Percentiles rank a stretch among this genome's conserved stretches.
Evolutionary conservation across 148 eudicot genomes (phyloP).

Genomic region (Silene uniflora): DNA sequence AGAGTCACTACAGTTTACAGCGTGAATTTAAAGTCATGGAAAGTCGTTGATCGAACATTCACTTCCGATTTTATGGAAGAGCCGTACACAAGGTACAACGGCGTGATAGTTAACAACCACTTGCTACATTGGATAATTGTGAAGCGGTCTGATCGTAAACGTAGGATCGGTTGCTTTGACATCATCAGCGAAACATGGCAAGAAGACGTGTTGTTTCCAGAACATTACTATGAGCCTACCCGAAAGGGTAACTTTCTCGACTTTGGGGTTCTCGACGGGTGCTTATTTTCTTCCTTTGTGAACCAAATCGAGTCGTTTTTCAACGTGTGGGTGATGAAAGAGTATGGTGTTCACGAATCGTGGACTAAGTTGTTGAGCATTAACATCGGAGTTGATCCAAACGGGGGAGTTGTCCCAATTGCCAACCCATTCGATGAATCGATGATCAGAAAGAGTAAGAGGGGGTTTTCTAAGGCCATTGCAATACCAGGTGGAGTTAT

Average conservation of each 20-base stretch:
- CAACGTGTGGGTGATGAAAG: constrained; percentile 1
- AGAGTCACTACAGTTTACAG: not conserved
- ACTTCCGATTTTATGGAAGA: not conserved
- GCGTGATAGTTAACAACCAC: not conserved
- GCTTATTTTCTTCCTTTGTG: not conserved
- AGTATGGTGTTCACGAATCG: not conserved
- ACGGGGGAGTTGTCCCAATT: not conserved
- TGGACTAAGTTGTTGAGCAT: not conserved
- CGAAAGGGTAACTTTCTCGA: not conserved
- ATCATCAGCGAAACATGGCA: not conserved
- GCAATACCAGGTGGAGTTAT: not conserved
- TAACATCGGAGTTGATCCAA: not conserved
- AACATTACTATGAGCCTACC: not conserved
- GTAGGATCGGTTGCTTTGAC: not conserved
- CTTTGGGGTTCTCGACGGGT: not conserved
- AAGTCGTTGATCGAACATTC: not conserved
- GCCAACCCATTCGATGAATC: not conserved
- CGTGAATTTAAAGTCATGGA: not conserved
- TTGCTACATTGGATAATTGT: not conserved
- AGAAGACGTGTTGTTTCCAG: not conserved
- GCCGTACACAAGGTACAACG: not conserved
- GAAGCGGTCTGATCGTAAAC: not conserved
- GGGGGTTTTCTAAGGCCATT: no score
- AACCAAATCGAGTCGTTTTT: not conserved
- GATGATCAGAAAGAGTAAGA: not conserved